A percentile compares a stretch with the other conserved stretches of the same genome.
These are phyloP conservation scores for Hemileccinum impolitum DNA, from an alignment of 768 basidiomycete species.

Conservation along the genomic window DNA sequence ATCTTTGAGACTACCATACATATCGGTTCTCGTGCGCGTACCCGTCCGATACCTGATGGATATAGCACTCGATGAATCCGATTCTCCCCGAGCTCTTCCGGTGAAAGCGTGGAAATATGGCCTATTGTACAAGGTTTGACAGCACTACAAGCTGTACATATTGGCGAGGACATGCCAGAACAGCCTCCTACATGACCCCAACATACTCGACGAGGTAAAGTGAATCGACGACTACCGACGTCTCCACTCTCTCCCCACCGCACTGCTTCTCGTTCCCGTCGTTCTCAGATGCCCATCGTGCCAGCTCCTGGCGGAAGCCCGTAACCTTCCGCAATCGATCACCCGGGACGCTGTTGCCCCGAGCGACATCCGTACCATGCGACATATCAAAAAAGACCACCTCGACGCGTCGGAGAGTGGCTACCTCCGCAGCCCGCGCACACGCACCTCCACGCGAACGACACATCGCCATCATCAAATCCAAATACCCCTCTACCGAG, in stretches of 20 bases:
- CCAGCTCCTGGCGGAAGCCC: not conserved
- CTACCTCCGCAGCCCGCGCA: slow-evolving; percentile 1
- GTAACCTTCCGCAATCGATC: not conserved
- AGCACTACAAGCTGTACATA: too few species aligned
- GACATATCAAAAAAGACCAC: slow-evolving; percentile 12
- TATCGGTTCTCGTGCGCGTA: too few species aligned
- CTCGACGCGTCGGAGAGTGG: slow-evolving; percentile 7
- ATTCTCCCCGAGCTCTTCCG: not conserved
- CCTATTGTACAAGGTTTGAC: not conserved
- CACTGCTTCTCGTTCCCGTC: not conserved
- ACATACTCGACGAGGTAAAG: slow-evolving; percentile 14
- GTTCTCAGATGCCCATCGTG: not conserved
- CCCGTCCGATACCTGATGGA: too few species aligned
- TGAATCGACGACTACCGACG: slow-evolving; percentile 5
- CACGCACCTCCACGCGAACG: slow-evolving; percentile 7
- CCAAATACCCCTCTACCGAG: slow-evolving; percentile 10
- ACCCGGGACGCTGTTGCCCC: not conserved
- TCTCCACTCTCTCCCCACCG: not conserved
- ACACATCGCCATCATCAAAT: slow-evolving; percentile 7
- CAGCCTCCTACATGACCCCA: not conserved
- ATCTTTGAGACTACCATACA: too few species aligned
- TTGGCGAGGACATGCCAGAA: too few species aligned
- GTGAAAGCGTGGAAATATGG: not conserved
- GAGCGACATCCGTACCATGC: not conserved
- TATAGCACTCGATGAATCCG: too few species aligned